Base-by-base conservation (phyloP, 495 filamentous ascomycete species). In the Bacidia gigantensis region DNA sequence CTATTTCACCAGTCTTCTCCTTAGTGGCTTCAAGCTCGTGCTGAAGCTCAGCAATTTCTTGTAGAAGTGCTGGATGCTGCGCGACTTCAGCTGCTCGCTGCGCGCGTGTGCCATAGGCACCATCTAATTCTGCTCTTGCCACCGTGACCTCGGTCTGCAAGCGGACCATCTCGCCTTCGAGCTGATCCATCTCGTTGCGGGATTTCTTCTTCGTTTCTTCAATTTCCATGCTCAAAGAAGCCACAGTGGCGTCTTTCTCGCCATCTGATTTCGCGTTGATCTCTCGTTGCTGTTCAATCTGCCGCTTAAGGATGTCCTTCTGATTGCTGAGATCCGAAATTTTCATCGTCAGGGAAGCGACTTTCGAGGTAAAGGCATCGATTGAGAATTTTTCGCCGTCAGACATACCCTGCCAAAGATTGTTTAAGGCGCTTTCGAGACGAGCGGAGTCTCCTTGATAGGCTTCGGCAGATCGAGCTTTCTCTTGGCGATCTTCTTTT, bases 261-360 rank as follows among this genome's bases (percentile, higher is more conserved):
- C 70, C 68, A 54, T 80, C 77, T 0, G 77, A 80, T 59, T 77
- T 76, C 57, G 68, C 85, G 62, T 89, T 92, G 47, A 94, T 75
- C 59, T 92, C 87, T 39, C 87, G 82, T 65, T 96, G 89, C 62
- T 94, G 87, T 67, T 93, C 87, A 58, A 95, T 87, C 58, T 96
- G 88, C 2, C 86, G 80, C 54, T 84, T 82, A 21, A 95, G 67
- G 17, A 89, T 89, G 46, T 76, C 75, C 64, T 94, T 89, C 56
- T 95, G 87, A 55, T 95, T 87, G 35, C 83, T 76, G 21, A 94
- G 67, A n/a, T 71, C 62, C 54, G 67, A 65, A 14, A 71, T 62
- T 14, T 70, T 67, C 39, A 58, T 71, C 57, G 84, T 85, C 5
- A 97, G 69, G 59, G 77, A 78, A 60, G 87, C 84, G 1, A 98